Conservation (phyloP, 2,329 filamentous ascomycete species). For the Thelonectria rubi region DNA sequence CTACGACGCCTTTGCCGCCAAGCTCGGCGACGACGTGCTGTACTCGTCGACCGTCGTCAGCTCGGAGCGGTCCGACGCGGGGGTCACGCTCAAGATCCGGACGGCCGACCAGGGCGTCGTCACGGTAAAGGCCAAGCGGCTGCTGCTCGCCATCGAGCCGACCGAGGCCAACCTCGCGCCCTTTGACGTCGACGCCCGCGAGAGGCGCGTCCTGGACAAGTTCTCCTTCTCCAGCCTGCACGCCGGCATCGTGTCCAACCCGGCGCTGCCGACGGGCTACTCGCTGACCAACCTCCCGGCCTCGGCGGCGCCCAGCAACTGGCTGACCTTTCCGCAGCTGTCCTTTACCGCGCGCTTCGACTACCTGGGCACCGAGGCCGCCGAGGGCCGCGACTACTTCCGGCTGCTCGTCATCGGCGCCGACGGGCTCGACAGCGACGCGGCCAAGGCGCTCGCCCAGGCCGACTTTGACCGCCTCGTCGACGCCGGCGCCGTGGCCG, state of each 20-base stretch:
- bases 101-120: conserved; percentile 38
- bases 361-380: conserved; percentile 41
- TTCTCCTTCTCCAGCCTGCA: conserved; percentile 48
- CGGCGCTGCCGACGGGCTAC: conserved; percentile 36
- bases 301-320: conserved; percentile 32
- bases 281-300: conserved; percentile 37
- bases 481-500: conserved; percentile 38
- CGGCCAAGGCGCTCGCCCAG: conserved; percentile 40
- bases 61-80: conserved; percentile 41
- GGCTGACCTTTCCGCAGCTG: conserved; percentile 32
- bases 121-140: conserved; percentile 45
- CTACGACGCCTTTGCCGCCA: conserved; percentile 49
- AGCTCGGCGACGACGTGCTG: conserved; percentile 50
- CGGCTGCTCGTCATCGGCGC: conserved; percentile 44
- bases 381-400: conserved; percentile 39
- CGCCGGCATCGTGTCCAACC: conserved; percentile 44
- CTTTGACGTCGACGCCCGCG: conserved; percentile 46
- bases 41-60: conserved; percentile 47
- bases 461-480: conserved; percentile 43
- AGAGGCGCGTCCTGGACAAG: conserved; percentile 46
- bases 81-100: conserved; percentile 41
- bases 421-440: conserved; percentile 28
- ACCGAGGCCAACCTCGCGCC: conserved; percentile 43
- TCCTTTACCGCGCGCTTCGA: conserved; percentile 39
- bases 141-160: conserved; percentile 51